These are phyloP conservation scores for Helichrysum umbraculigerum DNA, from an alignment of 129 eudicot genomes.

Conservation along the genomic window DNA sequence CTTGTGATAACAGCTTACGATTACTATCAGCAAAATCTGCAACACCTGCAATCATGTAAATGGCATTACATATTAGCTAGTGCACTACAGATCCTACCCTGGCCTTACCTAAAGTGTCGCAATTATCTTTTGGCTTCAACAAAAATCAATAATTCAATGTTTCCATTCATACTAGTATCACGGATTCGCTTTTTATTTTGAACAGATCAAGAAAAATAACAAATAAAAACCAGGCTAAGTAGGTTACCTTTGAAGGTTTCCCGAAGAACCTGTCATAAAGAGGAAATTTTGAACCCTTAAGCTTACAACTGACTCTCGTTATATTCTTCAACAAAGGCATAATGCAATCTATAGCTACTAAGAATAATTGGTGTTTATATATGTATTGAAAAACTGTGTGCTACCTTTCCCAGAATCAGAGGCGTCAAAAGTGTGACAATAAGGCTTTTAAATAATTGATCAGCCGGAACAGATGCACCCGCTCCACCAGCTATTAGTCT, in stretches of 20 bases:
- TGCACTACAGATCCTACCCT: neutral
- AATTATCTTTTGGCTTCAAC: constrained; percentile 1
- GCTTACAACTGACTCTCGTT: neutral
- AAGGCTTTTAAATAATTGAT: constrained; percentile 75
- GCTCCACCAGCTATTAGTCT: constrained; percentile 75
- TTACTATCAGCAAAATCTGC: constrained; percentile 72
- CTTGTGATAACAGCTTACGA: constrained; percentile 70
- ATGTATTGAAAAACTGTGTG: neutral
- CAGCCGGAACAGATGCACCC: constrained; percentile 75
- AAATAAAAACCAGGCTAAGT: neutral
- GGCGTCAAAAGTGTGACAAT: constrained; percentile 70
- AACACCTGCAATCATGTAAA: constrained; percentile 49
- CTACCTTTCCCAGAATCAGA: constrained; percentile 82
- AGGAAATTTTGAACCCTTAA: constrained; percentile 5
- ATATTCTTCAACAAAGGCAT: neutral
- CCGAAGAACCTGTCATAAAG: constrained; percentile 60
- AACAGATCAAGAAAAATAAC: neutral
- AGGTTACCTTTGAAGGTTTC: constrained; percentile 66
- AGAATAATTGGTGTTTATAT: constrained; percentile 3
- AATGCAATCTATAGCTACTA: constrained; percentile 8
- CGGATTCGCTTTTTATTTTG: neutral
- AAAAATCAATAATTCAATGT: neutral
- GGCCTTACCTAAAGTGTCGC: neutral
- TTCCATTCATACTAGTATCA: constrained; percentile 17
- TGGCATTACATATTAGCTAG: neutral